phyloP scores from a whole-genome alignment of 805 yeast species.

The Barnettozyma sucrosica region DNA sequence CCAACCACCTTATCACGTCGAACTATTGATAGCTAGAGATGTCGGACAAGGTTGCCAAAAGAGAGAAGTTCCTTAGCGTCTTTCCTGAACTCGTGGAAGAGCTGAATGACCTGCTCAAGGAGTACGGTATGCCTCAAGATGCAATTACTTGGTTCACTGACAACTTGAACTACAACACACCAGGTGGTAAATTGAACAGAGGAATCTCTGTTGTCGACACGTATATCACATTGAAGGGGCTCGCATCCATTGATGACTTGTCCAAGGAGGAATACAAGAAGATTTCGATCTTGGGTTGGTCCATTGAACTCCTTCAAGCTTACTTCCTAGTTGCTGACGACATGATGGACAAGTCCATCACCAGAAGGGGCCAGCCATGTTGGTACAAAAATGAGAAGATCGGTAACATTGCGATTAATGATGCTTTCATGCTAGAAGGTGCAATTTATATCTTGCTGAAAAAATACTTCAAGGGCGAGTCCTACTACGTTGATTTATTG shows the following conservation, averaged over 20 bases:
- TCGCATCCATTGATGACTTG: conserved; percentile 52
- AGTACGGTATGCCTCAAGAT: conserved; percentile 77
- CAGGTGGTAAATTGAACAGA: conserved; percentile 95
- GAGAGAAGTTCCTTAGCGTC: conserved; percentile 52
- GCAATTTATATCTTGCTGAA: conserved; percentile 85
- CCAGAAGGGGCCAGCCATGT: conserved; percentile 98
- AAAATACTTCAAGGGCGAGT: conserved; percentile 76
- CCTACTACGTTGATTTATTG: conserved; percentile 81
- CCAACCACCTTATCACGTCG: not conserved
- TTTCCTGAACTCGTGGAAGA: conserved; percentile 80
- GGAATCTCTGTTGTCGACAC: conserved; percentile 95
- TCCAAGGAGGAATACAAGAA: conserved; percentile 66
- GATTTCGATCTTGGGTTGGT: conserved; percentile 91
- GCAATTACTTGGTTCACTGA: conserved; percentile 82
- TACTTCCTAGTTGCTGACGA: conserved; percentile 97
- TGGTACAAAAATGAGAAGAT: conserved; percentile 85
- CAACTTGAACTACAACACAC: conserved; percentile 76
- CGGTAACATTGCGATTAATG: conserved; percentile 93
- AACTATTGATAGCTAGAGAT: not conserved
- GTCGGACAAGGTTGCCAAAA: conserved; percentile 30
- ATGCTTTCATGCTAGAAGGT: conserved; percentile 93
- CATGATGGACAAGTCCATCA: conserved; percentile 94
- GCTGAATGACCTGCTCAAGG: conserved; percentile 50
- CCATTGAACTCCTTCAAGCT: conserved; percentile 90
- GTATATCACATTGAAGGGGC: conserved; percentile 69